These are phyloP conservation scores for Podospora sp. DNA, from an alignment of 495 filamentous ascomycete species.

Conservation along the genomic window DNA sequence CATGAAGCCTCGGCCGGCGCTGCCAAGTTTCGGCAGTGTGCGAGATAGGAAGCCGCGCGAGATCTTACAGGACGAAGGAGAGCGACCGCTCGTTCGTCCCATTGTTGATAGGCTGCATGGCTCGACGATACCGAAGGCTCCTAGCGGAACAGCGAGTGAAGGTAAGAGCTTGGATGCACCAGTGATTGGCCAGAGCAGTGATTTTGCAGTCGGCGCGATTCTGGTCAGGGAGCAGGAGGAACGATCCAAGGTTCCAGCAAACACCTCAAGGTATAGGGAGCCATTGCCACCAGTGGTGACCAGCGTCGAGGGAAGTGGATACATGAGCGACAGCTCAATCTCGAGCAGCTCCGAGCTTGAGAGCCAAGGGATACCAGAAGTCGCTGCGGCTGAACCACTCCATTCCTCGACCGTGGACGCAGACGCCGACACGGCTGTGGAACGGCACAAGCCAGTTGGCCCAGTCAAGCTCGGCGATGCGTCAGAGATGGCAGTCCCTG, in stretches of 20 bases:
- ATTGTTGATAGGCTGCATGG: slow-evolving; percentile 35
- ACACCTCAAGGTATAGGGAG: slow-evolving; percentile 53
- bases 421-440: background rate
- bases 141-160: background rate
- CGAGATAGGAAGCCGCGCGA: slow-evolving; percentile 54
- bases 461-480: slow-evolving; percentile 19
- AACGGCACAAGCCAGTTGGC: background rate
- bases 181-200: slow-evolving; percentile 57
- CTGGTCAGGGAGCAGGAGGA: slow-evolving; percentile 53
- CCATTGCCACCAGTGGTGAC: slow-evolving; percentile 69
- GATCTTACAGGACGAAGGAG: slow-evolving; percentile 29
- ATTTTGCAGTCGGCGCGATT: slow-evolving; percentile 64
- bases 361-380: slow-evolving; percentile 12
- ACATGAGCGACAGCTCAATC: slow-evolving; percentile 51
- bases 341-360: slow-evolving; percentile 27
- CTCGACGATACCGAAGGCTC: slow-evolving; percentile 17
- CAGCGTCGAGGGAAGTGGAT: slow-evolving; percentile 62
- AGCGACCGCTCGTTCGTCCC: slow-evolving; percentile 57
- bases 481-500: slow-evolving; percentile 30
- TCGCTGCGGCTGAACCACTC: background rate
- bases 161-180: background rate
- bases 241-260: slow-evolving; percentile 45
- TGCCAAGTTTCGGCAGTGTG: slow-evolving; percentile 86
- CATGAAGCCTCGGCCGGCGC: slow-evolving; percentile 73
- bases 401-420: background rate